A percentile compares a stretch with the other conserved stretches of the same genome.
These are phyloP conservation scores for Phialemoniopsis sp. DNA, from an alignment of 2,329 filamentous ascomycete species.

Conservation along the genomic window DNA sequence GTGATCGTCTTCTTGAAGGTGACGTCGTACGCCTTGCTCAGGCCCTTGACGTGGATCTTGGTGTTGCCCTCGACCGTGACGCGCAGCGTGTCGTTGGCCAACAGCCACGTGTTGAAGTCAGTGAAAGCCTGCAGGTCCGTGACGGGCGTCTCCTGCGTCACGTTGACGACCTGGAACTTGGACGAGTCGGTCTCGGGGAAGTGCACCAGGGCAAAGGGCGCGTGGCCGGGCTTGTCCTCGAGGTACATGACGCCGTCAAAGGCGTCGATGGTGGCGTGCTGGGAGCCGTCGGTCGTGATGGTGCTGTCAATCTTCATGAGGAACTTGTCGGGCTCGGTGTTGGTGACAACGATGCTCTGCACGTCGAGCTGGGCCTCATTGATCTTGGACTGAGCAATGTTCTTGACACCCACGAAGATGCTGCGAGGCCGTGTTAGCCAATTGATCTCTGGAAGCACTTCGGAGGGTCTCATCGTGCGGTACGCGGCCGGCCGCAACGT, in stretches of 20 bases:
- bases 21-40: slow-evolving; percentile 42
- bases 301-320: slow-evolving; percentile 52
- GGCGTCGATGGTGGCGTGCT: slow-evolving; percentile 44
- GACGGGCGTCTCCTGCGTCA: slow-evolving; percentile 44
- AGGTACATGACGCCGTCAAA: slow-evolving; percentile 54
- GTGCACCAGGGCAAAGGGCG: slow-evolving; percentile 43
- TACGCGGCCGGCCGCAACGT: too few species aligned
- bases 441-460: too few species aligned
- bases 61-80: slow-evolving; percentile 50
- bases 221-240: slow-evolving; percentile 39
- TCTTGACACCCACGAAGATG: slow-evolving; percentile 52
- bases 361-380: slow-evolving; percentile 48
- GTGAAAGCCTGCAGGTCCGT: slow-evolving; percentile 43
- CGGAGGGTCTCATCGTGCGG: too few species aligned
- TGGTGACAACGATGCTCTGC: slow-evolving; percentile 43
- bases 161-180: slow-evolving; percentile 45
- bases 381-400: slow-evolving; percentile 52
- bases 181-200: slow-evolving; percentile 49
- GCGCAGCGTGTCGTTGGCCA: slow-evolving; percentile 43
- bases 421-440: slow-evolving; percentile 25
- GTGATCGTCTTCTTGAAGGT: slow-evolving; percentile 53
- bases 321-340: slow-evolving; percentile 39
- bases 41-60: slow-evolving; percentile 42
- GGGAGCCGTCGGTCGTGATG: slow-evolving; percentile 45
- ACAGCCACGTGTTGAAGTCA: slow-evolving; percentile 50